Percentiles rank a stretch among this genome's conserved stretches.
Conservation (phyloP, 1,284 basidiomycete genomes). For the Cryptococcus neoformans region DNA sequence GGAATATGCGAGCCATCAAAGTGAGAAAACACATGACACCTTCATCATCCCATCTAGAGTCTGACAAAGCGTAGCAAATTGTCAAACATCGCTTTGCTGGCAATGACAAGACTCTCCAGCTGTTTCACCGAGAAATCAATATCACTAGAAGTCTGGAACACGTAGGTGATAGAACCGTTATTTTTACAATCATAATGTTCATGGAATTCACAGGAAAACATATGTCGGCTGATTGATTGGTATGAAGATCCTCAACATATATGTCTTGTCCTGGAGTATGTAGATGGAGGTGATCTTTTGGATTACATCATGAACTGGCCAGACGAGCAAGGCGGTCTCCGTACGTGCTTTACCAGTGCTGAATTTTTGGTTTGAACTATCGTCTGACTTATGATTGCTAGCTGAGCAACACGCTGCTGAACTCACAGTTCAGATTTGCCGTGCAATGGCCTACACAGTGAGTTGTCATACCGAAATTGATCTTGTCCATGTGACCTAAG, state of each 20-base stretch:
- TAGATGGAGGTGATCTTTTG: conserved; percentile 85
- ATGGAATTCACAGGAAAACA: conserved; percentile 58
- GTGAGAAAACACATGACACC: conserved; percentile 18
- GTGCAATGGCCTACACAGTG: conserved; percentile 49
- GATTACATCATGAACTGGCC: conserved; percentile 63
- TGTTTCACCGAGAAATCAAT: conserved; percentile 70
- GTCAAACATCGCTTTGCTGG: conserved; percentile 49
- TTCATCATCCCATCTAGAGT: conserved; percentile 15
- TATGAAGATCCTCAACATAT: conserved; percentile 68
- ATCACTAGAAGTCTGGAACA: conserved; percentile 74
- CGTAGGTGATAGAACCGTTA: conserved; percentile 34
- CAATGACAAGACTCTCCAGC: conserved; percentile 51
- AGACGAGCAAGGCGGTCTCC: conserved; percentile 51
- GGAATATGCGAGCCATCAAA: conserved; percentile 47
- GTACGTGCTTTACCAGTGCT: conserved; percentile 52
- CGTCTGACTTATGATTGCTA: conserved; percentile 8
- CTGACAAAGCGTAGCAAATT: conserved; percentile 27
- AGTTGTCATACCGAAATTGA: conserved; percentile 5
- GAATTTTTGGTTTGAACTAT: too few species aligned
- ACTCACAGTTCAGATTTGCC: conserved; percentile 45
- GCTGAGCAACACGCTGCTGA: conserved; percentile 43
- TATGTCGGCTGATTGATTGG: conserved; percentile 74
- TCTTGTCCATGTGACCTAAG: neutral
- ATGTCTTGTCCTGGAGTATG: conserved; percentile 55
- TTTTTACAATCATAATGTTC: neutral